Base-by-base conservation (phyloP, 2,329 filamentous ascomycete species). In the Colletotrichum camelliae region DNA sequence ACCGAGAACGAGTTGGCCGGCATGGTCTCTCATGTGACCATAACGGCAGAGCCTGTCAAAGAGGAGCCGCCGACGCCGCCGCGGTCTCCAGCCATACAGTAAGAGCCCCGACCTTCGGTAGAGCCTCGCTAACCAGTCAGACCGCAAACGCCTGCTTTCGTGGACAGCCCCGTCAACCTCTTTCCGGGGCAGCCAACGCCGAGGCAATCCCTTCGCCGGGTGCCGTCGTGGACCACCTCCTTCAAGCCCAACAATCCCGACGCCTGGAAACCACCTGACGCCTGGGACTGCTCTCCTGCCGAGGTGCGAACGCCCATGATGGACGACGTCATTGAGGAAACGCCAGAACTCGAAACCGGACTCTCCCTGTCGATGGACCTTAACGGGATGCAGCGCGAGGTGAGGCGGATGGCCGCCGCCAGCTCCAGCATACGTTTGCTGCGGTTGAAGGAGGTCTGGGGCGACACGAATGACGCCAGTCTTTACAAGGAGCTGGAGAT, bases 351-450 rank as follows among this genome's bases (percentile, higher is more conserved):
- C 27, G 75, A 77, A n/a, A 35, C 80, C n/a, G 72, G 70, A 24
- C 82, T 86, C 21, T 29, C 31, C 57, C 52, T 77, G 71, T 77
- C 75, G 24, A 68, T 76, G 61, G 77, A 77, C 27, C 75, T 87
- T 35, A 77, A 80, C 7, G 81, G 81, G 10, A 84, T 92, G 73
- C 89, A 91, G 80, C 86, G 87, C 10, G 89, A 91, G 77, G 87
- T 91, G 64, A 84, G 86, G 39, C 86, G 88, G 66, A 92, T 93
- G 90, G 87, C 89, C 12, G 86, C 85, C 5, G 89, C 90, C 7
- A 87, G 86, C 33, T 84, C 88, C 0, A 87, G 88, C 65, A 84
- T 89, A 35, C 86, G 92, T 60, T 84, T 93, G 6, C 85, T 88
- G 39, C 87, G 91, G 5, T 84, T 94, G 48, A 90, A 88, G 37